Percentiles rank a stretch among this genome's conserved stretches.
phyloP scores from a whole-genome alignment of 345 rosid genomes.

The Salix suchowensis region DNA sequence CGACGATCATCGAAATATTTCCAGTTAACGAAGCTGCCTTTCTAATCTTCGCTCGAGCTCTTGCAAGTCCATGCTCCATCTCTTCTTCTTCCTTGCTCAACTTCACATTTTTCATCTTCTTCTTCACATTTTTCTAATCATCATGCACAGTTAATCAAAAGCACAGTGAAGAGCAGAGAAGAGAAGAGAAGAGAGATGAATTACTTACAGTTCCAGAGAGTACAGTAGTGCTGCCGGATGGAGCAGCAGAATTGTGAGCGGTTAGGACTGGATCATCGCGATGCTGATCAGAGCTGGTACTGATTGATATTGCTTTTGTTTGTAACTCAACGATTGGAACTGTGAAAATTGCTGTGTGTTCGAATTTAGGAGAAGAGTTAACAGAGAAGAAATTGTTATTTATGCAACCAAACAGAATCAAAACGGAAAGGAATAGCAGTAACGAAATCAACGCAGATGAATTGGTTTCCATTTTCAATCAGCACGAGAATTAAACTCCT shows the following conservation, averaged over 20 bases:
- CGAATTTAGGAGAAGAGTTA: conserved; percentile 4
- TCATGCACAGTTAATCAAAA: not conserved
- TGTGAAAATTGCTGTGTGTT: conserved; percentile 5
- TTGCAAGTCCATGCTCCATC: conserved; percentile 52
- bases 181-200: not conserved
- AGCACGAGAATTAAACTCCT: too few relatives aligned
- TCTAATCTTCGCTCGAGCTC: conserved; percentile 60
- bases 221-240: not conserved
- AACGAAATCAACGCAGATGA: not conserved
- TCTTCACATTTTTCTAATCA: not conserved
- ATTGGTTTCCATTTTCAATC: conserved; percentile 14
- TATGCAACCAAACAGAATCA: conserved; percentile 15
- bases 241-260: conserved; percentile 11
- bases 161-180: too few relatives aligned
- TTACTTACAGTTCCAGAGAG: too few relatives aligned
- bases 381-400: not conserved
- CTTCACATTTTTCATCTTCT: conserved; percentile 36
- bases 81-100: conserved; percentile 26
- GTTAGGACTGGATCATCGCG: conserved; percentile 33
- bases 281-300: conserved; percentile 1
- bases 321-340: conserved; percentile 28
- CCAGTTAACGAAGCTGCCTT: conserved; percentile 28
- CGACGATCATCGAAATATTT: conserved; percentile 12
- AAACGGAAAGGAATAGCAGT: conserved; percentile 4
- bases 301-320: conserved; percentile 3